Conservation (phyloP, 169 alveolate genomes). For the Plasmodium cynomolgi region DNA sequence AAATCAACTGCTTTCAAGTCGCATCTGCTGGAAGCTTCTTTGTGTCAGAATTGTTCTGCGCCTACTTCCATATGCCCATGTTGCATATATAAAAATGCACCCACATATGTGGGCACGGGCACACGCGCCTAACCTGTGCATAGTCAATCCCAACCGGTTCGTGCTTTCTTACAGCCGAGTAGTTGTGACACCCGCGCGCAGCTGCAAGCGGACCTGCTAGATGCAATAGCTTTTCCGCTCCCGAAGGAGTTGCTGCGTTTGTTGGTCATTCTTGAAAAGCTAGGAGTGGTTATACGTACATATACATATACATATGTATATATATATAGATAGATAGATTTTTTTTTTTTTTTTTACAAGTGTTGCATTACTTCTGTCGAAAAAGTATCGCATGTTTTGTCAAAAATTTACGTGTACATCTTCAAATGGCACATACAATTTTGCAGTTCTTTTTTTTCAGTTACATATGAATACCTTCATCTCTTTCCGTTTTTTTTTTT, state of each 20-base stretch:
- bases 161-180: background rate
- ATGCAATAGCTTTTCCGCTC: background rate
- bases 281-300: background rate
- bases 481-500: background rate
- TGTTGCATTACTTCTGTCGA: background rate
- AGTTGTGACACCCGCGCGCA: background rate
- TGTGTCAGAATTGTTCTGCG: background rate
- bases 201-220: constrained; percentile 1
- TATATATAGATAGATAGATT: too few relatives aligned
- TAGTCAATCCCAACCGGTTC: background rate
- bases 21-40: background rate
- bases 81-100: background rate
- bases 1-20: background rate
- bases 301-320: too few relatives aligned
- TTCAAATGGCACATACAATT: background rate
- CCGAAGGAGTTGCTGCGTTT: background rate
- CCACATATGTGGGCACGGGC: background rate
- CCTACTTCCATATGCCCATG: background rate
- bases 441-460: background rate
- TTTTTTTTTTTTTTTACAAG: background rate
- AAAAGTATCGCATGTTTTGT: background rate
- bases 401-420: background rate
- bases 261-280: background rate
- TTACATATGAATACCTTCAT: background rate
- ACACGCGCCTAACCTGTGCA: background rate